Conservation (phyloP, 1,284 basidiomycete species). For the Testicularia cyperi region DNA sequence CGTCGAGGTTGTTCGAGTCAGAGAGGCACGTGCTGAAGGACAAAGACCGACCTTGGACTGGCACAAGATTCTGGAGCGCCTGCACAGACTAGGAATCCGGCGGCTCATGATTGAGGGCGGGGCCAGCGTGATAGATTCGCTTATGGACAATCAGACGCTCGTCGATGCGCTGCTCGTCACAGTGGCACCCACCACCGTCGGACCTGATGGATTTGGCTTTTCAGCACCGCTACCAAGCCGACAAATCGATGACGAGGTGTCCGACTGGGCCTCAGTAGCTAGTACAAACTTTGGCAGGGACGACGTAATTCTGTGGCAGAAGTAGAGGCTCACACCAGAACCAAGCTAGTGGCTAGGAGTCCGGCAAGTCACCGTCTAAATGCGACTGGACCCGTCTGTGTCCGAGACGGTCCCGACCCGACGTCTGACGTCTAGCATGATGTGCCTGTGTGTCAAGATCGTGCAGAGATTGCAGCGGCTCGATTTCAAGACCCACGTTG, state of each 20-base stretch:
- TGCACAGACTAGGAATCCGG: conserved; percentile 64
- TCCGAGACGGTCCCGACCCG: too few species aligned
- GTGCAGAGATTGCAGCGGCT: too few species aligned
- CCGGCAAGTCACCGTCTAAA: too few species aligned
- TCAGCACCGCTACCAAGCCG: conserved; percentile 4
- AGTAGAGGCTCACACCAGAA: too few species aligned
- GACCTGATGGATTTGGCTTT: conserved; percentile 17
- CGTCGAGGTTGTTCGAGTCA: conserved; percentile 55
- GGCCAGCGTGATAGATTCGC: conserved; percentile 76
- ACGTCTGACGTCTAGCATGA: too few species aligned
- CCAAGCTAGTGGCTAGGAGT: too few species aligned
- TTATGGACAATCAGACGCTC: conserved; percentile 58
- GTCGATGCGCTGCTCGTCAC: conserved; percentile 34
- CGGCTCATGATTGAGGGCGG: conserved; percentile 96
- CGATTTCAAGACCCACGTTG: too few species aligned
- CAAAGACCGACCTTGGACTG: conserved; percentile 17
- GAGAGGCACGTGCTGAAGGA: conserved; percentile 57
- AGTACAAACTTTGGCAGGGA: conserved; percentile 19
- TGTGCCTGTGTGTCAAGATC: too few species aligned
- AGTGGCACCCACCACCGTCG: conserved; percentile 12
- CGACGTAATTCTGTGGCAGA: conserved; percentile 20
- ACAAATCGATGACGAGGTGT: not conserved
- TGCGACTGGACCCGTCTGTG: too few species aligned
- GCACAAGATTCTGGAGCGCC: conserved; percentile 15
- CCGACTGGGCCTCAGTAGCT: conserved; percentile 1